These are phyloP conservation scores for Ceratocystis variospora DNA, from an alignment of 2,329 filamentous ascomycete species.

Conservation along the genomic window DNA sequence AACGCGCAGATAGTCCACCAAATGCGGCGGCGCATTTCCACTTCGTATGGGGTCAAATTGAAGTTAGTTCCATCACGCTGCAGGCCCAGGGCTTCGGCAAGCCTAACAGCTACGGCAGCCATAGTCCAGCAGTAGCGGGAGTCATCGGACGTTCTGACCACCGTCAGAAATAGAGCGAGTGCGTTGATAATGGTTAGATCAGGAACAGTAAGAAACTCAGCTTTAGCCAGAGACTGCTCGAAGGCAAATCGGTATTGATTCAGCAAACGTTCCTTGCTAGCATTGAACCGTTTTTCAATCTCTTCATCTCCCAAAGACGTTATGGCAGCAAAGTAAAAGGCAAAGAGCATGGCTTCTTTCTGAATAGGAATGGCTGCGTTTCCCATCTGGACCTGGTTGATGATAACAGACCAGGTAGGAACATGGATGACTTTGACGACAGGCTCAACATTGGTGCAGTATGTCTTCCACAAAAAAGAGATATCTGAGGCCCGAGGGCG, in stretches of 20 bases:
- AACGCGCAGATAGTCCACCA: conserved; percentile 48
- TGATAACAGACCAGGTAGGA: conserved; percentile 47
- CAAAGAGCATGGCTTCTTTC: conserved; percentile 50
- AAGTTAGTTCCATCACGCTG: conserved; percentile 42
- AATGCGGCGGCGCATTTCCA: conserved; percentile 45
- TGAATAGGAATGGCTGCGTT: conserved; percentile 36
- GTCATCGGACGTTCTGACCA: conserved; percentile 35
- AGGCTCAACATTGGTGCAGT: conserved; percentile 60
- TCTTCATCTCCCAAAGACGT: conserved; percentile 47
- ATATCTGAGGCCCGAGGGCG: conserved; percentile 55
- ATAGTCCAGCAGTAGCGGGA: conserved; percentile 47
- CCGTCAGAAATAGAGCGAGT: conserved; percentile 40
- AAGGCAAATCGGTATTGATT: conserved; percentile 39
- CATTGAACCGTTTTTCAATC: conserved; percentile 35
- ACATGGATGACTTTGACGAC: conserved; percentile 58
- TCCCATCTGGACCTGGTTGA: conserved; percentile 47
- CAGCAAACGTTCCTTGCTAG: conserved; percentile 33
- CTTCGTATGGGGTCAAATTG: conserved; percentile 42
- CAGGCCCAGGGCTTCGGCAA: conserved; percentile 46
- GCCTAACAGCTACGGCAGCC: conserved; percentile 42
- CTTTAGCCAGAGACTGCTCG: conserved; percentile 44
- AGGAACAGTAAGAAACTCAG: conserved; percentile 43
- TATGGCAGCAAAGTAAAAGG: conserved; percentile 45
- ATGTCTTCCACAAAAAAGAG: conserved; percentile 54
- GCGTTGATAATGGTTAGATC: conserved; percentile 46